Conservation (phyloP, 163 green algal species). For the Scenedesmus sp. region DNA sequence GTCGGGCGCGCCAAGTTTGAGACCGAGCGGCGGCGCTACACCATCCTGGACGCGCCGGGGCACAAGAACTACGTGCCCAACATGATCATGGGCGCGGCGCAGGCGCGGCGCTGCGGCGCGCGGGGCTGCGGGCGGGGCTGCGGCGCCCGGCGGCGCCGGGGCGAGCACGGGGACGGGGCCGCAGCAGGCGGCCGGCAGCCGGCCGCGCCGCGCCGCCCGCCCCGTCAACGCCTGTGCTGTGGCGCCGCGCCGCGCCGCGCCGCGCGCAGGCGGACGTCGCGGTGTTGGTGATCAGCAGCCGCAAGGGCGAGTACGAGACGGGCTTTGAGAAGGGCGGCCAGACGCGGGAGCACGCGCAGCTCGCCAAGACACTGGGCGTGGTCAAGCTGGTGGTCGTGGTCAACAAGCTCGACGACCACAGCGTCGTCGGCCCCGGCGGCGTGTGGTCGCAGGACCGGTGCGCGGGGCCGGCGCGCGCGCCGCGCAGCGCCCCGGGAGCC, state of each 20-base stretch:
- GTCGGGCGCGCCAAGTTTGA: conserved; percentile 96
- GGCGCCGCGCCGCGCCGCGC: no score
- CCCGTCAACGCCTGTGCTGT: no score
- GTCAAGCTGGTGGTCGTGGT: conserved; percentile 96
- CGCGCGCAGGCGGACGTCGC: conserved; percentile 84
- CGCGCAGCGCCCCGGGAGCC: no score
- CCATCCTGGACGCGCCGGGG: conserved; percentile 96
- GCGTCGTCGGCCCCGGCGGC: conserved; percentile 65
- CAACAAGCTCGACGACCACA: conserved; percentile 99
- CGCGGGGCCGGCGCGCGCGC: no score
- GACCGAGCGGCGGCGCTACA: conserved; percentile 97
- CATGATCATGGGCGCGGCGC: conserved; percentile 95
- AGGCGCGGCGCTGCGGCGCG: conserved; percentile 50
- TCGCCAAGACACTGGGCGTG: conserved; percentile 98
- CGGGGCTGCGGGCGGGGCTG: background rate
- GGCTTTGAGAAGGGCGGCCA: conserved; percentile 96
- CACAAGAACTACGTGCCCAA: conserved; percentile 99
- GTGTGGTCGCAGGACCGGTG: conserved; percentile 85
- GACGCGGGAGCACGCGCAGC: conserved; percentile 97
- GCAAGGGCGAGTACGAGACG: conserved; percentile 95
- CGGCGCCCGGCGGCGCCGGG: background rate
- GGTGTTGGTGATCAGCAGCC: conserved; percentile 83
- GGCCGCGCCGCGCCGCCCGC: no score
- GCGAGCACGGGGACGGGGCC: background rate
- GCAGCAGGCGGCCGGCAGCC: no score